Percentiles rank a stretch among this genome's conserved stretches.
phyloP scores from a whole-genome alignment of 1,284 basidiomycete species.

The Thelephora terrestris region DNA sequence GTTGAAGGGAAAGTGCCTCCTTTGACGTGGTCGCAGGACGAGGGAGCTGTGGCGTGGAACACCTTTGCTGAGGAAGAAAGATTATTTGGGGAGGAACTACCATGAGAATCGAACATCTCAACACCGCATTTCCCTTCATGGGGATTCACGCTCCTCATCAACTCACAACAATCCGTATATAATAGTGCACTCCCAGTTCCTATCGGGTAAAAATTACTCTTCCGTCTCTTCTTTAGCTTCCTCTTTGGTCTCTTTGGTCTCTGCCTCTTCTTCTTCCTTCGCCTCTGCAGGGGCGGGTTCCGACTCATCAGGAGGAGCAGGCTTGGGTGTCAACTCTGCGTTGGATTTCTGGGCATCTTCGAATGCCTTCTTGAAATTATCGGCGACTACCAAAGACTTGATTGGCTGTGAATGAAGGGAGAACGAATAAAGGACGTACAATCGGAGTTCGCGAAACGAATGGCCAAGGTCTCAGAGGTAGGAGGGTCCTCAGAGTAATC shows the following conservation, averaged over 20 bases:
- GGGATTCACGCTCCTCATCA: background rate
- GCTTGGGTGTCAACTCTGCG: slow-evolving; percentile 27
- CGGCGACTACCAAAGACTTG: slow-evolving; percentile 57
- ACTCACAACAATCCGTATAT: slow-evolving; percentile 11
- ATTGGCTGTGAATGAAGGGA: slow-evolving; percentile 6
- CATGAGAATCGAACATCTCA: slow-evolving; percentile 4
- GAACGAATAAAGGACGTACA: slow-evolving; percentile 53
- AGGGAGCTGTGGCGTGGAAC: slow-evolving; percentile 41
- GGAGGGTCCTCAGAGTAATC: slow-evolving; percentile 90
- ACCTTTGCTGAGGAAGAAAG: slow-evolving; percentile 46
- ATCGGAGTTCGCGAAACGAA: slow-evolving; percentile 95
- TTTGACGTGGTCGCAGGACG: slow-evolving; percentile 51
- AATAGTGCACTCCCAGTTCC: background rate
- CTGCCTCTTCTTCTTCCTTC: slow-evolving; percentile 18
- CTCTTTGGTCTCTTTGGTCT: slow-evolving; percentile 14
- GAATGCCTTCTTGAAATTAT: slow-evolving; percentile 80
- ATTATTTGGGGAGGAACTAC: slow-evolving; percentile 11
- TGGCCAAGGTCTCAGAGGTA: slow-evolving; percentile 90
- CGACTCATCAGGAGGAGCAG: slow-evolving; percentile 14
- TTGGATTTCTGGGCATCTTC: slow-evolving; percentile 78
- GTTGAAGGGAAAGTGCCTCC: slow-evolving; percentile 40
- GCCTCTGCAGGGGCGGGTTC: slow-evolving; percentile 17
- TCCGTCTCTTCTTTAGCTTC: slow-evolving; percentile 17
- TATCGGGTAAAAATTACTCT: slow-evolving; percentile 1
- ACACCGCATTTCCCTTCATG: slow-evolving; percentile 1